These are phyloP conservation scores for Xylaria palmicola DNA, from an alignment of 495 filamentous ascomycete genomes.

Conservation along the genomic window DNA sequence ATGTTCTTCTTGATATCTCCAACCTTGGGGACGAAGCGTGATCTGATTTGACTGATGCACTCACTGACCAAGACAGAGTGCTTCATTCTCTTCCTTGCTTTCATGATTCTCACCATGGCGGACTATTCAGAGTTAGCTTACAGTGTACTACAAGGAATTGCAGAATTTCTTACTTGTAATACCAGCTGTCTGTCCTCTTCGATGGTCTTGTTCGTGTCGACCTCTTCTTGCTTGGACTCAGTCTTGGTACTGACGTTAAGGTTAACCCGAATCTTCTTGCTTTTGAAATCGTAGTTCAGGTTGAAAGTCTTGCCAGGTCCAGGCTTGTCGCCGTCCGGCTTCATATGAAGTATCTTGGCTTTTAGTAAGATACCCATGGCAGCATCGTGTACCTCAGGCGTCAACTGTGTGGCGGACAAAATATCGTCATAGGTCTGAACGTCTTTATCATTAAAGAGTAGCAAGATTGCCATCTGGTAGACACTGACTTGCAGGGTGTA, in stretches of 20 bases:
- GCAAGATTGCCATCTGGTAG: conserved; percentile 95
- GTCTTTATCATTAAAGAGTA: conserved; percentile 91
- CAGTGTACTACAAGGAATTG: conserved; percentile 52
- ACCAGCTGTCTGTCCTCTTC: conserved; percentile 96
- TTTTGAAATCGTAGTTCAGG: conserved; percentile 93
- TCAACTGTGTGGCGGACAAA: conserved; percentile 72
- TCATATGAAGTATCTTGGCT: conserved; percentile 76
- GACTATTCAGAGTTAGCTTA: conserved; percentile 60
- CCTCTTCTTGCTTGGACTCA: conserved; percentile 90
- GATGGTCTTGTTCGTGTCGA: conserved; percentile 98
- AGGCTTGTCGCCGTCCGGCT: conserved; percentile 66
- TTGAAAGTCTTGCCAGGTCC: conserved; percentile 72
- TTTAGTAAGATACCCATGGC: conserved; percentile 82
- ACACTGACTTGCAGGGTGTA: conserved; percentile 98
- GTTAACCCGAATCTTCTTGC: conserved; percentile 96
- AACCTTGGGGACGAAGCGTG: conserved; percentile 90
- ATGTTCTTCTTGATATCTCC: conserved; percentile 99
- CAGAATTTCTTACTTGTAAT: conserved; percentile 75
- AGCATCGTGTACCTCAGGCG: conserved; percentile 78
- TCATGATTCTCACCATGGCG: conserved; percentile 98
- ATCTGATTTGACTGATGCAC: conserved; percentile 89
- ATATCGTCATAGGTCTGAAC: conserved; percentile 87
- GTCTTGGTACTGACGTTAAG: conserved; percentile 92
- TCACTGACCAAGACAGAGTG: conserved; percentile 90
- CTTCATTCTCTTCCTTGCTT: conserved; percentile 98